These are phyloP conservation scores for Lotmaria passim DNA, from an alignment of 208 protist species.

Conservation along the genomic window DNA sequence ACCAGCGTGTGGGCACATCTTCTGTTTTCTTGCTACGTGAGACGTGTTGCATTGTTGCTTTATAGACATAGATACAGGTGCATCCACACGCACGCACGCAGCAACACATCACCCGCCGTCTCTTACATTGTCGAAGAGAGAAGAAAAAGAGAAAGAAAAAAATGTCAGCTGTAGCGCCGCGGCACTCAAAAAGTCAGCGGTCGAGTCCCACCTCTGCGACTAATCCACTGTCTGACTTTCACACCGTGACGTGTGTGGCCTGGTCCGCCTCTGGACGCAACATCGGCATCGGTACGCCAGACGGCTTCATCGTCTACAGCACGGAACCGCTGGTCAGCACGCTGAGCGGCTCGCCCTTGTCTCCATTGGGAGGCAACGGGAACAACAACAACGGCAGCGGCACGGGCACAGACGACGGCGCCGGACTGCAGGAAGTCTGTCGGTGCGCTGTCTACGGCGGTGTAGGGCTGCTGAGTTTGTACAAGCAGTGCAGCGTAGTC, in stretches of 20 bases:
- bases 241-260: constrained; percentile 64
- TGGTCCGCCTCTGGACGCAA: constrained; percentile 67
- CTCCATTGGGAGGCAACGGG: background rate
- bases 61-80: too few relatives aligned
- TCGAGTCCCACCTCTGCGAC: background rate
- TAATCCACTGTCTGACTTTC: constrained; percentile 26
- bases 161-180: background rate
- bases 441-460: constrained; percentile 63
- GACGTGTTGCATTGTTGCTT: too few relatives aligned
- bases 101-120: too few relatives aligned
- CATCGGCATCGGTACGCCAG: constrained; percentile 59
- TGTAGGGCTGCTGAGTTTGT: constrained; percentile 53
- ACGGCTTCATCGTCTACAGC: constrained; percentile 78
- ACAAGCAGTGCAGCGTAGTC: constrained; percentile 70
- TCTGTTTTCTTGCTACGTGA: too few relatives aligned
- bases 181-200: background rate
- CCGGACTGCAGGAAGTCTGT: constrained; percentile 47
- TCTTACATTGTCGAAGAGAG: background rate
- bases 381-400: background rate
- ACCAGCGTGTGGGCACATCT: too few relatives aligned
- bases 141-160: too few relatives aligned
- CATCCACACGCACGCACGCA: too few relatives aligned
- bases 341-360: constrained; percentile 9
- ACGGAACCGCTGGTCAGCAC: constrained; percentile 40
- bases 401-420: background rate